These are phyloP conservation scores for Conoideocrella luteorostrata DNA, from an alignment of 2,329 filamentous ascomycete species.

Conservation along the genomic window DNA sequence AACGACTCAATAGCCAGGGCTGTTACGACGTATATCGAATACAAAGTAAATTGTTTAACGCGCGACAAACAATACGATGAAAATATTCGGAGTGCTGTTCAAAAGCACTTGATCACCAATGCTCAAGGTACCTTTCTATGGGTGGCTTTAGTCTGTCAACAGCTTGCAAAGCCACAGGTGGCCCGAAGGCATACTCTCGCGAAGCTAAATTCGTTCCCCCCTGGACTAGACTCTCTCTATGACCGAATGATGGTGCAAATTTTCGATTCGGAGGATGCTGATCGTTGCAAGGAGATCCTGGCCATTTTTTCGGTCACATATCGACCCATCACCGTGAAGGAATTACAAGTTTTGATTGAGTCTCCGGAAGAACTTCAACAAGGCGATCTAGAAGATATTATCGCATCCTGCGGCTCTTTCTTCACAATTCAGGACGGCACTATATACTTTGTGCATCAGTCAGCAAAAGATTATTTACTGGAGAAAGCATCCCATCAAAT, in stretches of 20 bases:
- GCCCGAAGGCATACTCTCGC: too few relatives aligned
- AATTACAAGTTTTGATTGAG: slow-evolving; percentile 24
- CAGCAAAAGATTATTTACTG: slow-evolving; percentile 35
- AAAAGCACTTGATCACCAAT: slow-evolving; percentile 19
- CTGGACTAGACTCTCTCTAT: slow-evolving; percentile 31
- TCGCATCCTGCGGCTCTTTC: background rate
- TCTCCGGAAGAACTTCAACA: background rate
- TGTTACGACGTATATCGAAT: slow-evolving; percentile 27
- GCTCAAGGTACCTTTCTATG: slow-evolving; percentile 26
- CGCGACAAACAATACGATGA: slow-evolving; percentile 6
- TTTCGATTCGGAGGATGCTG: slow-evolving; percentile 16
- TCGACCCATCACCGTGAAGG: slow-evolving; percentile 28
- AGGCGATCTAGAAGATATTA: background rate
- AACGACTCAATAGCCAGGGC: slow-evolving; percentile 23
- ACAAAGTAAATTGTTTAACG: slow-evolving; percentile 22
- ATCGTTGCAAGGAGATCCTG: slow-evolving; percentile 29
- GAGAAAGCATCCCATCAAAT: slow-evolving; percentile 17
- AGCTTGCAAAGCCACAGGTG: slow-evolving; percentile 3
- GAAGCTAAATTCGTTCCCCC: slow-evolving; percentile 25
- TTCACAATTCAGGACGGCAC: background rate
- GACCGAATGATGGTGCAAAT: slow-evolving; percentile 30
- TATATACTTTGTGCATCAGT: slow-evolving; percentile 19
- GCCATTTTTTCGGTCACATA: slow-evolving; percentile 21
- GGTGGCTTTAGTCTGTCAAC: slow-evolving; percentile 15
- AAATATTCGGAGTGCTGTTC: slow-evolving; percentile 3